Evolutionary conservation across 2,329 filamentous ascomycete genomes (phyloP).

Genomic region (Talaromyces pinophilus): DNA sequence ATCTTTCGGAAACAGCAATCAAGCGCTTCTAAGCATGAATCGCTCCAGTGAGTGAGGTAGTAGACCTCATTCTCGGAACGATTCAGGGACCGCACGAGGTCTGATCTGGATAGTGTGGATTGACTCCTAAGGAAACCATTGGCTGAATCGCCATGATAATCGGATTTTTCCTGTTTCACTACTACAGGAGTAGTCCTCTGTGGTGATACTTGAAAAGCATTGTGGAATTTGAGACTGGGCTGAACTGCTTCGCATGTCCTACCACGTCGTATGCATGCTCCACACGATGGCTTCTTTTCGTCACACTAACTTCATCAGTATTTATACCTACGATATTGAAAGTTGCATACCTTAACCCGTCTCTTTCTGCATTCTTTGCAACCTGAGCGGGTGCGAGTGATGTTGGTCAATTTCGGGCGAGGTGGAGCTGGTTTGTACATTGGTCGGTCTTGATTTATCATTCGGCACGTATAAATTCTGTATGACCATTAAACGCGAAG

Average conservation of each 20-base stretch:
- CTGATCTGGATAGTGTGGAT: neutral
- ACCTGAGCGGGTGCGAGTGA: slow-evolving; percentile 10
- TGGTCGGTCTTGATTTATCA: neutral
- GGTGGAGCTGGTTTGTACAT: slow-evolving; percentile 12
- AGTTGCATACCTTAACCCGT: neutral
- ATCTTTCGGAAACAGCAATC: neutral
- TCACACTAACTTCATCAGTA: neutral
- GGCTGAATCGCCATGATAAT: neutral
- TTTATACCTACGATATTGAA: neutral
- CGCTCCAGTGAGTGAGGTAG: neutral
- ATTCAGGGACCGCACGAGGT: neutral
- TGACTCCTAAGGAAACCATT: neutral
- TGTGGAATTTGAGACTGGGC: slow-evolving; percentile 9
- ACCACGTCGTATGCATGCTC: slow-evolving; percentile 6
- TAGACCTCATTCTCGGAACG: neutral
- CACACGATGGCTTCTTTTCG: neutral
- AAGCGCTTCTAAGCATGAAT: neutral
- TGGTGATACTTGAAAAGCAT: neutral
- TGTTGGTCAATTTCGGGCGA: slow-evolving; percentile 8
- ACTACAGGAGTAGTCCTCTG: neutral
- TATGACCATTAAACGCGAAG: no score
- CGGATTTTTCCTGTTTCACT: neutral
- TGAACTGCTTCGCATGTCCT: slow-evolving; percentile 8
- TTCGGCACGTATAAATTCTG: neutral
- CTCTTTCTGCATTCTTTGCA: slow-evolving; percentile 12